Base-by-base conservation (phyloP, 2,329 filamentous ascomycete species). In the Trichoderma sp. region DNA sequence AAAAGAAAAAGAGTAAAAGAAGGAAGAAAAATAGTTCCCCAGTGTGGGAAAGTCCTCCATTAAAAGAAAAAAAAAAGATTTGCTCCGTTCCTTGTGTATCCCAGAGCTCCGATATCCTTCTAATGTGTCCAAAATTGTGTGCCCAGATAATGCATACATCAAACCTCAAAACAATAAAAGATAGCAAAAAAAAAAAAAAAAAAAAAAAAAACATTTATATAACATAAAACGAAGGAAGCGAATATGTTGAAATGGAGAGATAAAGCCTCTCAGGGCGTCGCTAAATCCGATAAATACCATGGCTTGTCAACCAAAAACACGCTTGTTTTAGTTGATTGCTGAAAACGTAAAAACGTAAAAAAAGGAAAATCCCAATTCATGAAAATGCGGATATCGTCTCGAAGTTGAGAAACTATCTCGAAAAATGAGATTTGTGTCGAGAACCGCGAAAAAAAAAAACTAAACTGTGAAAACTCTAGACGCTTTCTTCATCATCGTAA, bases 401-500 rank as follows among this genome's bases (percentile, higher is more conserved):
- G 21, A 55, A 29, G 49, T 37, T 49, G 24, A 13, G 24, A 16
- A 19, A 27, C 35, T 37, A 13, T 47, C 21, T 33, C 35, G 19
- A 31, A 29, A 7, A 43, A 33, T 47, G 27, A 43, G 24, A 47
- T 16, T 11, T 7, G n/a, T 10, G 62, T 7, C 62, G 52, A 21
- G 37, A 13, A 40, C 11, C 52, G 3, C 56, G 29, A 13, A 13
- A 35, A 35, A 24, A 24, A 53, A 53, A 60, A 21, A 4, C 27
- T 33, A 43, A 53, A 43, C 29, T 16, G 21, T 40, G 21, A 31
- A 31, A 49, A 27, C 4, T 61, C 76, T 70, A 80, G 52, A 77
- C 78, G 43, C 73, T 74, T 61, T 75, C 71, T n/a, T 79, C 74
- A 24, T 79, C 76, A 61, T 76, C 76, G 53, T 78, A 78, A 59